Base-by-base conservation (phyloP, 345 rosid species). In the Anacardium occidentale region DNA sequence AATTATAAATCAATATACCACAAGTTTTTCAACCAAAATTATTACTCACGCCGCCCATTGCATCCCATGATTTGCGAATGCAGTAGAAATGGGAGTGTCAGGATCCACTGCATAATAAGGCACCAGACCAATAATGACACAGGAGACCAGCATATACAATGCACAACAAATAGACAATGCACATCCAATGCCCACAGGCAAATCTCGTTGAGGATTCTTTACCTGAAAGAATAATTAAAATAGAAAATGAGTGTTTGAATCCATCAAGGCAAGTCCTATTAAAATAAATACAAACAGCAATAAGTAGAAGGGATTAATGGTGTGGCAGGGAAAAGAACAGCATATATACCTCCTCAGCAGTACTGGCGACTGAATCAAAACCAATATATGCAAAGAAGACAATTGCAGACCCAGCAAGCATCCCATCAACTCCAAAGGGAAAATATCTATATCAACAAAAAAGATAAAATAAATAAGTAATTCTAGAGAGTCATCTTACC, bases 321-420 rank as follows among this genome's bases (percentile, higher is more conserved):
- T 10, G 5, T 2, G 1, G 34, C 18, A 13, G 21, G 54, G 17
- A n/a, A 2, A 73, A 29, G 32, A 44, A 69, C 5, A 26, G 22
- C 20, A 64, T 21, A 3, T n/a, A 54, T 63, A 90, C 98, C 97
- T 95, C 99, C 85, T 95, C 99, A 8, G 99, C 99, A 34, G 98
- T 86, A 84, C 99, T 92, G 77, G 99, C 97, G 74, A 95, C 98
- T 53, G 98, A 82, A 87, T 95, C 99, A 80, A 95, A 95, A 67
- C 99, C 99, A 74, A 95, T 91, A 74, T 80, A 95, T 20, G 99
- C 90, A 81, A 95, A 95, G 78, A 95, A 95, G 67, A 95, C 98
- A 1, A 93, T 92, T 52, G 97, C 99, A 83, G 99, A 84, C 40
- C 98, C 99, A 25, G 99, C 98, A 82, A 95, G 93, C 97, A 95